Conservation (phyloP, 495 filamentous ascomycete genomes). For the Cenococcum geophilum region DNA sequence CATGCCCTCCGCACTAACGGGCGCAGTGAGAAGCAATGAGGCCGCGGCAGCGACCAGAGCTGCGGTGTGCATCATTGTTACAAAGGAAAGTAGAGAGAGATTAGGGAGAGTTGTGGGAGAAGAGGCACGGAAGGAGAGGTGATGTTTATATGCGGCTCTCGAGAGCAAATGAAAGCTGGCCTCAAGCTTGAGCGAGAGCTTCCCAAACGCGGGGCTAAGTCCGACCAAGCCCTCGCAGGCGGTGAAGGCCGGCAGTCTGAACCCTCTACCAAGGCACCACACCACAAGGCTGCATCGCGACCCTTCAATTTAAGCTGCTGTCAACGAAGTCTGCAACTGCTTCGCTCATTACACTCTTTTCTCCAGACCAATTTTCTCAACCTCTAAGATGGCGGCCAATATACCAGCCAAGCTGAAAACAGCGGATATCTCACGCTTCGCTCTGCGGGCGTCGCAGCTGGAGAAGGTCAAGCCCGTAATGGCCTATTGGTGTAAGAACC, state of each 20-base stretch:
- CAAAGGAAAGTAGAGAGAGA: constrained; percentile 9
- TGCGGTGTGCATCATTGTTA: constrained; percentile 36
- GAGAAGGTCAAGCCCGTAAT: constrained; percentile 78
- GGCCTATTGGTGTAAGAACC: constrained; percentile 83
- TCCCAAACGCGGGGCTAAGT: constrained; percentile 7
- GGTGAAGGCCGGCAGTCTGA: no score
- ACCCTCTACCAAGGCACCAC: no score
- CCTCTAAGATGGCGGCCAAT: constrained; percentile 57
- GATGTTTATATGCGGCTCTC: constrained; percentile 7
- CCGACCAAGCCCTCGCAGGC: neutral
- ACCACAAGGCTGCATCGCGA: no score
- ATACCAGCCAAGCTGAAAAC: constrained; percentile 70
- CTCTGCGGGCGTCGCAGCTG: constrained; percentile 74
- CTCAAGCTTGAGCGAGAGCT: constrained; percentile 19
- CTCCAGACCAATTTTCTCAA: neutral
- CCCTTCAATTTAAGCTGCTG: no score
- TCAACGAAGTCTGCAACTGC: neutral
- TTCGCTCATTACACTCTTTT: neutral
- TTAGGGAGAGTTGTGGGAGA: neutral
- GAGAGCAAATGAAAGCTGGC: constrained; percentile 5
- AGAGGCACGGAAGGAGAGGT: constrained; percentile 1
- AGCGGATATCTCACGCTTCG: constrained; percentile 73
- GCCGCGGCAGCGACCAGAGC: constrained; percentile 42
- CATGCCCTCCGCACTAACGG: constrained; percentile 61
- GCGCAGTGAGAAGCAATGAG: constrained; percentile 51